phyloP scores from a whole-genome alignment of 257 asterid species.

The Solanum paucissectum region DNA sequence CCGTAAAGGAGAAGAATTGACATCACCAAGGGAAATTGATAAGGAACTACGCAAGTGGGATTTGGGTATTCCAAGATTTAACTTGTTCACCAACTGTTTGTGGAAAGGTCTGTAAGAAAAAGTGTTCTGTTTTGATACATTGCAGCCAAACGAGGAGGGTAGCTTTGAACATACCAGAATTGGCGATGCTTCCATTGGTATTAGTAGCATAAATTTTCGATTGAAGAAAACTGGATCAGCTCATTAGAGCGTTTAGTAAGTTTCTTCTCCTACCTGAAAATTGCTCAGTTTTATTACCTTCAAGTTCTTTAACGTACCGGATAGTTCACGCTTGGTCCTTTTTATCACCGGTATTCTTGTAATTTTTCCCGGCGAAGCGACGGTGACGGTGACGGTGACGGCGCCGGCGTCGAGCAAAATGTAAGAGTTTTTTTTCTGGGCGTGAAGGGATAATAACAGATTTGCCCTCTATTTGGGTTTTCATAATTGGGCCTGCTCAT shows the following conservation, averaged over 20 bases:
- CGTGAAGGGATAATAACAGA: neutral
- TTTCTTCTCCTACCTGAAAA: neutral
- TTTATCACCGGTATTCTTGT: neutral
- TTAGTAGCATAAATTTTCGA: neutral
- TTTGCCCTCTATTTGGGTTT: neutral
- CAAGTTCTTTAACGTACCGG: conserved; percentile 70
- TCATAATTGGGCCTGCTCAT: neutral
- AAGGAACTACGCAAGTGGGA: conserved; percentile 5
- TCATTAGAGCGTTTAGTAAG: neutral
- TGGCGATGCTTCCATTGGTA: conserved; percentile 40
- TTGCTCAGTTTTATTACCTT: conserved; percentile 30
- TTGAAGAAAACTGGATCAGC: neutral
- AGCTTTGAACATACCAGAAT: conserved; percentile 41
- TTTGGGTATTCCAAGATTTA: conserved; percentile 1
- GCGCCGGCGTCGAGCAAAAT: neutral
- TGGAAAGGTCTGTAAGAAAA: conserved; percentile 38
- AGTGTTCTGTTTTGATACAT: neutral
- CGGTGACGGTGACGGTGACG: neutral
- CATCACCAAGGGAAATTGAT: neutral
- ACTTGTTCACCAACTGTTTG: conserved; percentile 40
- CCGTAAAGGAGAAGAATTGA: neutral
- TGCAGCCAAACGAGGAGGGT: conserved; percentile 26
- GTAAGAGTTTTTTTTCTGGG: neutral
- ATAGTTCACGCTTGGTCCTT: conserved; percentile 68
- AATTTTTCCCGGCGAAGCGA: neutral